A percentile compares a stretch with the other conserved stretches of the same genome.
phyloP scores from a whole-genome alignment of 495 filamentous ascomycete species.

The Xylaria palmicola region DNA sequence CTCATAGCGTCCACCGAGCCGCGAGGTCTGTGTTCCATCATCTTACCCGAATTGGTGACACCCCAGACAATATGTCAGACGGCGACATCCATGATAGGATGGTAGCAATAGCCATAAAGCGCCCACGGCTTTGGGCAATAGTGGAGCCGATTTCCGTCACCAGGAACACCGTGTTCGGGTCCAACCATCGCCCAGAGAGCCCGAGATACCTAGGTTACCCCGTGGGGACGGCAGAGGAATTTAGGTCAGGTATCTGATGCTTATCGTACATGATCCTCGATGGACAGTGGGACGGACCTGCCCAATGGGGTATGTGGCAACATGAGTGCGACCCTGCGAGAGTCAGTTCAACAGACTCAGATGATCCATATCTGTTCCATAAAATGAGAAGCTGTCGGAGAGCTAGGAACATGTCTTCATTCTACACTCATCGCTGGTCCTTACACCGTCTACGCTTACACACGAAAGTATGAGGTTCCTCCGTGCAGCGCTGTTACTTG shows the following conservation, averaged over 20 bases:
- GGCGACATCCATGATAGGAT: no score
- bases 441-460: not conserved
- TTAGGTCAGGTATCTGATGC: not conserved
- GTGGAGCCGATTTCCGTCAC: not conserved
- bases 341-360: slow-evolving; percentile 1
- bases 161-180: not conserved
- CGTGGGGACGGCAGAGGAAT: not conserved
- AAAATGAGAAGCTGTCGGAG: not conserved
- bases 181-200: not conserved
- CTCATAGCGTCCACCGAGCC: no score
- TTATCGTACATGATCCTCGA: slow-evolving; percentile 9
- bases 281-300: slow-evolving; percentile 19
- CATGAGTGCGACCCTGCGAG: slow-evolving; percentile 14
- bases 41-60: no score
- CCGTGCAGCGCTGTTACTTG: slow-evolving; percentile 16
- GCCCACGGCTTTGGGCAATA: not conserved
- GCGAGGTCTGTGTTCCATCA: no score
- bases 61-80: no score
- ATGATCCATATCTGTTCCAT: not conserved
- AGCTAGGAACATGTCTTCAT: not conserved
- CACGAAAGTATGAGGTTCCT: slow-evolving; percentile 27
- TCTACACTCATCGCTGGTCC: not conserved
- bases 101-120: no score
- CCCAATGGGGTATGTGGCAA: slow-evolving; percentile 26
- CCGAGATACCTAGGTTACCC: not conserved